Percentiles rank a stretch among this genome's conserved stretches.
Evolutionary conservation across 108 stramenopile genomes (phyloP).

Genomic region (Nitzschia palea): DNA sequence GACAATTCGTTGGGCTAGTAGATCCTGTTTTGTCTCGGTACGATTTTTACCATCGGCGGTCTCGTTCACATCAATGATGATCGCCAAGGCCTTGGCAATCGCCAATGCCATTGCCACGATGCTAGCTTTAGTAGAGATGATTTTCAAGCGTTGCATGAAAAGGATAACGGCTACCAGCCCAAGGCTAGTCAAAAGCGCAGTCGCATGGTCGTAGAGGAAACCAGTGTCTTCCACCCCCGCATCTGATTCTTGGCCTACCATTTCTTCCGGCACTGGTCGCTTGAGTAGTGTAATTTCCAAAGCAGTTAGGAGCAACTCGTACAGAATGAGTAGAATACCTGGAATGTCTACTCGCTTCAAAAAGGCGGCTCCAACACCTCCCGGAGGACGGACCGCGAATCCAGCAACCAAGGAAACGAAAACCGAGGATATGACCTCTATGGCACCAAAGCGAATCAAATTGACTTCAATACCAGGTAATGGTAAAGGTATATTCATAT

Average conservation of each 20-base stretch:
- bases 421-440: slow-evolving; percentile 41
- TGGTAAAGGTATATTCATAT: slow-evolving; percentile 46
- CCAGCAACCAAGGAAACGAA: slow-evolving; percentile 58
- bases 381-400: slow-evolving; percentile 58
- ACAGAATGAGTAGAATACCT: slow-evolving; percentile 50
- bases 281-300: slow-evolving; percentile 63
- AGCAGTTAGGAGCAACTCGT: slow-evolving; percentile 39
- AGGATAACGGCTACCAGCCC: slow-evolving; percentile 30
- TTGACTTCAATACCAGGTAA: slow-evolving; percentile 37
- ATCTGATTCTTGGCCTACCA: slow-evolving; percentile 44
- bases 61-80: slow-evolving; percentile 56
- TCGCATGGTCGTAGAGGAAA: slow-evolving; percentile 56
- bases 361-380: slow-evolving; percentile 45
- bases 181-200: slow-evolving; percentile 50
- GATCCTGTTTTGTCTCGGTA: slow-evolving; percentile 14
- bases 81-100: slow-evolving; percentile 58
- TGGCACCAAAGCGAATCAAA: slow-evolving; percentile 56
- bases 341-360: slow-evolving; percentile 60
- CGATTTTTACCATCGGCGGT: slow-evolving; percentile 28
- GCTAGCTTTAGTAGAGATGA: slow-evolving; percentile 35
- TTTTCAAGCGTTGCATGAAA: slow-evolving; percentile 38
- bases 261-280: slow-evolving; percentile 41
- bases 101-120: slow-evolving; percentile 42
- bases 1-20: slow-evolving; percentile 26
- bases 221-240: slow-evolving; percentile 51